Percentiles rank a stretch among this genome's conserved stretches.
Conservation (phyloP, 257 asterid genomes). For the Petunia secreta region DNA sequence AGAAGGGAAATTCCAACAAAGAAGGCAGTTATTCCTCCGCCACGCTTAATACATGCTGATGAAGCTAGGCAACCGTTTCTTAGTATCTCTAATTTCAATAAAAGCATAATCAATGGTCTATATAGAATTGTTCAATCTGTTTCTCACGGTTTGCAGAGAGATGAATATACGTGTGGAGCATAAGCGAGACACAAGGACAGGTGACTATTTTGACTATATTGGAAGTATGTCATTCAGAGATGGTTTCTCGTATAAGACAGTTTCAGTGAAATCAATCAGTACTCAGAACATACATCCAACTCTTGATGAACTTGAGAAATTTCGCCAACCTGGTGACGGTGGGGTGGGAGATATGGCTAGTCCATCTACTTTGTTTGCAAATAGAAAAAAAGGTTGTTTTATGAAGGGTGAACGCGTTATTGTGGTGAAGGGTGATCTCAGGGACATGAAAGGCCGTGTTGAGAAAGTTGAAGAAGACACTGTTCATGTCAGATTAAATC, state of each 20-base stretch:
- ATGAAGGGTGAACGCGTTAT: constrained; percentile 89
- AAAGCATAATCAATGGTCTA: constrained; percentile 2
- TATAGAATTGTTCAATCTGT: constrained; percentile 11
- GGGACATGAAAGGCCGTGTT: constrained; percentile 77
- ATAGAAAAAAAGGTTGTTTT: constrained; percentile 83
- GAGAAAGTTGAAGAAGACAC: constrained; percentile 93
- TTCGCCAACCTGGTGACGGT: constrained; percentile 64
- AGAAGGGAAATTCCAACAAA: constrained; percentile 84
- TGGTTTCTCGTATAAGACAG: constrained; percentile 79
- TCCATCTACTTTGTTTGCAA: constrained; percentile 71
- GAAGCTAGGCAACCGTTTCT: constrained; percentile 69
- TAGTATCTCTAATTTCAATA: not conserved
- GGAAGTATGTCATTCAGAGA: constrained; percentile 93
- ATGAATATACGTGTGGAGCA: constrained; percentile 79
- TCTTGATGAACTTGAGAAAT: constrained; percentile 89
- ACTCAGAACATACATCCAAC: constrained; percentile 75
- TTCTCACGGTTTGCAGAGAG: constrained; percentile 50
- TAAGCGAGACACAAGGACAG: constrained; percentile 65
- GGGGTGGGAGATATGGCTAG: constrained; percentile 80
- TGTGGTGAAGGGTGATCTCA: constrained; percentile 80
- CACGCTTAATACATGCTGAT: constrained; percentile 77
- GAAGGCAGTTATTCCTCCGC: constrained; percentile 77
- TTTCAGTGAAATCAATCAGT: constrained; percentile 77
- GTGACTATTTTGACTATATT: constrained; percentile 76
- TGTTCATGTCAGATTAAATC: constrained; percentile 81